phyloP scores from a whole-genome alignment of 371 early-diverging fungal genomes.

The Synchytrium microbalum region DNA sequence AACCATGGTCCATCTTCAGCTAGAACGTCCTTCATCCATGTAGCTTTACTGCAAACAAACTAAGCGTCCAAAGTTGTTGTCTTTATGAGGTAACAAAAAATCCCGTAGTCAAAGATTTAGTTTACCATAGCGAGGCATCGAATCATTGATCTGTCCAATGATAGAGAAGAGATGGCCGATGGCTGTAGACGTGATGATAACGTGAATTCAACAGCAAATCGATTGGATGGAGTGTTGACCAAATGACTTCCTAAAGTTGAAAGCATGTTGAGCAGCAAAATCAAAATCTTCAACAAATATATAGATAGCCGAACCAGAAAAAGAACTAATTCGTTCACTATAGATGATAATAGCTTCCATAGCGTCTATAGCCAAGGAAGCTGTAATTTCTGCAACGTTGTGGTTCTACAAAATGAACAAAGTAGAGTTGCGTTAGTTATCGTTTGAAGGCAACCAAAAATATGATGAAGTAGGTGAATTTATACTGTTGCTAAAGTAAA shows the following conservation, averaged over 20 bases:
- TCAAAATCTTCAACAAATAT: too few relatives aligned
- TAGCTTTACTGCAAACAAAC: background rate
- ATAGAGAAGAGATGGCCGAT: too few relatives aligned
- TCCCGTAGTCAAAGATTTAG: background rate
- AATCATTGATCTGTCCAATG: background rate
- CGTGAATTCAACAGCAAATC: background rate
- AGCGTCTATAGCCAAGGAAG: background rate
- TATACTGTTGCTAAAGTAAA: background rate
- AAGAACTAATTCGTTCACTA: too few relatives aligned
- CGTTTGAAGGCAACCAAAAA: background rate
- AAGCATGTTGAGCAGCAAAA: background rate
- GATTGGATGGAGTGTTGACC: background rate
- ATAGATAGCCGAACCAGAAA: too few relatives aligned
- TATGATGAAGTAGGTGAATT: background rate
- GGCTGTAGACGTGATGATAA: too few relatives aligned
- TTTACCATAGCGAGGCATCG: background rate
- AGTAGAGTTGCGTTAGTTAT: too few relatives aligned
- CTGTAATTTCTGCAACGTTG: background rate
- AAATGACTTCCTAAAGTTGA: background rate
- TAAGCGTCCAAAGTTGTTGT: background rate
- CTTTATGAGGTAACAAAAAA: too few relatives aligned
- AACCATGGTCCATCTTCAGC: constrained; percentile 1
- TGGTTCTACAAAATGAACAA: too few relatives aligned
- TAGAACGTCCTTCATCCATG: background rate
- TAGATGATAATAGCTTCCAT: too few relatives aligned